Evolutionary conservation across 306 rosid species (phyloP).

Genomic region (Cicer yamashitae): DNA sequence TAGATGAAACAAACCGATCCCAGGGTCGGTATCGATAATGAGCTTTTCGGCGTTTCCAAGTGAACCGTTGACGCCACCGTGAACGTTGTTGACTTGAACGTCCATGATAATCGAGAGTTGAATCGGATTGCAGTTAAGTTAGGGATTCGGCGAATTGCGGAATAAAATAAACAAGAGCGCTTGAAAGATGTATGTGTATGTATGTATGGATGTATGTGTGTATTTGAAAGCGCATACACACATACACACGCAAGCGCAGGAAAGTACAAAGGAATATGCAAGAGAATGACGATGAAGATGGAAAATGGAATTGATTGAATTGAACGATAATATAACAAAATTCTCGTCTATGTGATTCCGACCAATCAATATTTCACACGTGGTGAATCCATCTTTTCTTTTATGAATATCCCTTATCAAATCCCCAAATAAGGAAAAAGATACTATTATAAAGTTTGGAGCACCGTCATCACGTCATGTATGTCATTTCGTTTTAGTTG

Average conservation of each 20-base stretch:
- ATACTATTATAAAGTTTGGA: background rate
- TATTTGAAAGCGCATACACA: constrained; percentile 37
- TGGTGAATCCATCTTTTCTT: background rate
- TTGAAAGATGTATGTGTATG: background rate
- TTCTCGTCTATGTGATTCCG: background rate
- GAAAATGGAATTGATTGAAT: background rate
- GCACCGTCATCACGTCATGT: background rate
- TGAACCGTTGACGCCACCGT: constrained; percentile 44
- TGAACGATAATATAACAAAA: background rate
- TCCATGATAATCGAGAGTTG: constrained; percentile 46
- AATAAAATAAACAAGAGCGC: background rate
- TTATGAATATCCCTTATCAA: constrained; percentile 21
- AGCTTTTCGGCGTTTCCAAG: constrained; percentile 58
- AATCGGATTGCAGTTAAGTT: constrained; percentile 26
- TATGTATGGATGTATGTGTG: constrained; percentile 30
- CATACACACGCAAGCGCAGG: constrained; percentile 40
- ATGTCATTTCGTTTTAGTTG: background rate
- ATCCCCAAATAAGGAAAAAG: background rate
- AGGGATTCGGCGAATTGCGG: constrained; percentile 40
- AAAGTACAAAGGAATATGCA: constrained; percentile 44
- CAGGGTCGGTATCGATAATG: constrained; percentile 97
- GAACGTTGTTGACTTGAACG: constrained; percentile 1
- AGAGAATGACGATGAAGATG: constrained; percentile 15
- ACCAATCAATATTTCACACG: background rate
- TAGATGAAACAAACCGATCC: constrained; percentile 71